Evolutionary conservation across 192 early-diverging fungal genomes (phyloP).

Genomic region (Dissophora globulifera): DNA sequence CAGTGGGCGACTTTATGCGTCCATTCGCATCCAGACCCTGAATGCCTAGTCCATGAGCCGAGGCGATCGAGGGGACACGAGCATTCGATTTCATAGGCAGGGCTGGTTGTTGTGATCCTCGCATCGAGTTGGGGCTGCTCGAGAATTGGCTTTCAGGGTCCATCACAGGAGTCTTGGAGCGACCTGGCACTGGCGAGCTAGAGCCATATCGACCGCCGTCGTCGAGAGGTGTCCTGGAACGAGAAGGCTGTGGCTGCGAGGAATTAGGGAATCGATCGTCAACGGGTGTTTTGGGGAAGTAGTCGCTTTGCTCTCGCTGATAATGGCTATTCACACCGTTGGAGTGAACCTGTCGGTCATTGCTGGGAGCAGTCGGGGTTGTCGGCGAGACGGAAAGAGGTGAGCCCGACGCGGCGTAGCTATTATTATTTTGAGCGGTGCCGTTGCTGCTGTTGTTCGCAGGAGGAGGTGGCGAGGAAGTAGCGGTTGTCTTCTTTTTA

Average conservation of each 20-base stretch:
- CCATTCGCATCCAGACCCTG: slow-evolving; percentile 39
- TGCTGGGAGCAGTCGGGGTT: slow-evolving; percentile 52
- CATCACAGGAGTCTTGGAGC: slow-evolving; percentile 39
- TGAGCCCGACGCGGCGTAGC: slow-evolving; percentile 40
- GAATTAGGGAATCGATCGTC: slow-evolving; percentile 16
- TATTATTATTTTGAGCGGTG: slow-evolving; percentile 20
- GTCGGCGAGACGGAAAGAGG: slow-evolving; percentile 51
- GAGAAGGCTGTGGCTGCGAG: slow-evolving; percentile 1
- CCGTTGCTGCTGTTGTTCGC: slow-evolving; percentile 29
- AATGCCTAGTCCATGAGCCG: slow-evolving; percentile 47
- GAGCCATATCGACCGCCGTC: slow-evolving; percentile 20
- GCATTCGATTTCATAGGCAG: slow-evolving; percentile 49
- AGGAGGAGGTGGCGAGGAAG: slow-evolving; percentile 25
- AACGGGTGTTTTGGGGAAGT: slow-evolving; percentile 46
- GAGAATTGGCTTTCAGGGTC: slow-evolving; percentile 22
- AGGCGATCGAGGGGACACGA: slow-evolving; percentile 44
- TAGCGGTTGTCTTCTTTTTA: slow-evolving; percentile 43
- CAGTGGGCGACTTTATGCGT: slow-evolving; percentile 33
- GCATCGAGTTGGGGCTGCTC: slow-evolving; percentile 28
- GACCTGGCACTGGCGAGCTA: slow-evolving; percentile 26
- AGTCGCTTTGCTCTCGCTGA: slow-evolving; percentile 46
- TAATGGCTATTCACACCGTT: slow-evolving; percentile 40
- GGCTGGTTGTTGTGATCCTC: slow-evolving; percentile 39
- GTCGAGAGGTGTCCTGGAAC: background rate
- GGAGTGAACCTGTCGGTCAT: slow-evolving; percentile 37